These are phyloP conservation scores for Xylariaceae sp. DNA, from an alignment of 2,329 filamentous ascomycete species.

Conservation along the genomic window DNA sequence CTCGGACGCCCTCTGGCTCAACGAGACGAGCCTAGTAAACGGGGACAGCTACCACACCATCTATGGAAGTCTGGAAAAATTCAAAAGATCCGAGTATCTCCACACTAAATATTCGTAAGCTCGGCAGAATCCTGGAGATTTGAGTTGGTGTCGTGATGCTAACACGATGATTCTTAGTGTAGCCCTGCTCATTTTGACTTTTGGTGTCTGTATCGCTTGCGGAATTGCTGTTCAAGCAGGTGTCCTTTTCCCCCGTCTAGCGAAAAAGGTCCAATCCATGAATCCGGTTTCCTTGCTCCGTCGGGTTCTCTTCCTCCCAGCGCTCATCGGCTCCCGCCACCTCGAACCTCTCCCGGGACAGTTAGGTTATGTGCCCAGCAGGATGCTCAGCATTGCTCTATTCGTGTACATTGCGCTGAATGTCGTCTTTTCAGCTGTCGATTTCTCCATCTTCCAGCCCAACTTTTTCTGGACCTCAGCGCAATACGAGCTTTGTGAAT, in stretches of 20 bases:
- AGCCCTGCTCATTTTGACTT: slow-evolving; percentile 18
- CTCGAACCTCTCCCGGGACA: slow-evolving; percentile 17
- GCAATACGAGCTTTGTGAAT: slow-evolving; percentile 16
- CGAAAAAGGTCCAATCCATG: slow-evolving; percentile 7
- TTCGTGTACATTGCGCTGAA: slow-evolving; percentile 16
- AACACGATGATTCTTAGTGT: slow-evolving; percentile 8
- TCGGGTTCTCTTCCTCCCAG: slow-evolving; percentile 14
- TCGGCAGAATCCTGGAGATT: neutral
- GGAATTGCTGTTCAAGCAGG: slow-evolving; percentile 18
- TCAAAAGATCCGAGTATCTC: slow-evolving; percentile 28
- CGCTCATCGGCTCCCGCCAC: slow-evolving; percentile 13
- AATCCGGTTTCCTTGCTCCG: slow-evolving; percentile 9
- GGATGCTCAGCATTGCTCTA: slow-evolving; percentile 15
- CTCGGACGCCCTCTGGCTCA: slow-evolving; percentile 28
- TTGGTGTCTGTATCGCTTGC: slow-evolving; percentile 19
- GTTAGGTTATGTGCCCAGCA: slow-evolving; percentile 18
- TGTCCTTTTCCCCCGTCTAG: slow-evolving; percentile 7
- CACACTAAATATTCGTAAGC: slow-evolving; percentile 33
- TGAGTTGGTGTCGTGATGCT: neutral
- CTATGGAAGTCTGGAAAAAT: slow-evolving; percentile 26
- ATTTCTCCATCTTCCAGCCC: slow-evolving; percentile 17
- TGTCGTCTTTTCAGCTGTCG: slow-evolving; percentile 17
- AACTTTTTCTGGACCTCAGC: slow-evolving; percentile 16
- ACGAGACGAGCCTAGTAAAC: slow-evolving; percentile 31
- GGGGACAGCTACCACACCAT: slow-evolving; percentile 26